A percentile compares a stretch with the other conserved stretches of the same genome.
These are phyloP conservation scores for Trichopus zeylanicus DNA, from an alignment of 116 monocot species.

Conservation along the genomic window DNA sequence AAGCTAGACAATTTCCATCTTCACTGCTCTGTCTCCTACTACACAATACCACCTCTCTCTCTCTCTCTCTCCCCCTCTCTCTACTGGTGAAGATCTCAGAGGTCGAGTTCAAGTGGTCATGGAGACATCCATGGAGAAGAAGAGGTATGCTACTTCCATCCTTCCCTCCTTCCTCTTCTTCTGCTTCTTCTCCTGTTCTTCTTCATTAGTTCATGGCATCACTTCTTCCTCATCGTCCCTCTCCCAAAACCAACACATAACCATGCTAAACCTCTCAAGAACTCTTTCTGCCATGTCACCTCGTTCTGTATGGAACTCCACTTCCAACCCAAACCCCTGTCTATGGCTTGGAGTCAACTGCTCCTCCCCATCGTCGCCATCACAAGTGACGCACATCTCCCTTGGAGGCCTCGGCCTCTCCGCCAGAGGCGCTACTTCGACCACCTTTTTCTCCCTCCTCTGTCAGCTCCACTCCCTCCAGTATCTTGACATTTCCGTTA, in stretches of 20 bases:
- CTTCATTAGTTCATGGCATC: not conserved
- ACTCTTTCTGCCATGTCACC: not conserved
- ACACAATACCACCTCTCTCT: too few species aligned
- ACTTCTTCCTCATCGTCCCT: not conserved
- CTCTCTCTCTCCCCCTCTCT: too few species aligned
- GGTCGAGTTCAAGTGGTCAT: too few species aligned
- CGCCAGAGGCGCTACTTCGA: constrained; percentile 1
- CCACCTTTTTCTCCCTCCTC: constrained; percentile 15
- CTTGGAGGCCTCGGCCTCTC: constrained; percentile 20
- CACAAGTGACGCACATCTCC: constrained; percentile 12
- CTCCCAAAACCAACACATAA: not conserved
- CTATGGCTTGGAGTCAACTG: constrained; percentile 39
- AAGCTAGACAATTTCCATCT: too few species aligned
- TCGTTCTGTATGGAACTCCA: constrained; percentile 15
- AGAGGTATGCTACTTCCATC: not conserved
- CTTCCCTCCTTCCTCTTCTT: not conserved
- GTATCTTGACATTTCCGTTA: constrained; percentile 30
- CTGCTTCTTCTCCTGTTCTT: not conserved
- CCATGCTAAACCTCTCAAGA: constrained; percentile 9
- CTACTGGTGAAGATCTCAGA: too few species aligned
- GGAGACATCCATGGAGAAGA: too few species aligned
- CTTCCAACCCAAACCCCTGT: constrained; percentile 23
- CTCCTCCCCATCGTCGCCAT: not conserved
- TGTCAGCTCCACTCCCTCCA: constrained; percentile 31
- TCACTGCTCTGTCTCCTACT: too few species aligned